Evolutionary conservation across 305 asterid species (phyloP).

Genomic region (Caryopteris hybrid): DNA sequence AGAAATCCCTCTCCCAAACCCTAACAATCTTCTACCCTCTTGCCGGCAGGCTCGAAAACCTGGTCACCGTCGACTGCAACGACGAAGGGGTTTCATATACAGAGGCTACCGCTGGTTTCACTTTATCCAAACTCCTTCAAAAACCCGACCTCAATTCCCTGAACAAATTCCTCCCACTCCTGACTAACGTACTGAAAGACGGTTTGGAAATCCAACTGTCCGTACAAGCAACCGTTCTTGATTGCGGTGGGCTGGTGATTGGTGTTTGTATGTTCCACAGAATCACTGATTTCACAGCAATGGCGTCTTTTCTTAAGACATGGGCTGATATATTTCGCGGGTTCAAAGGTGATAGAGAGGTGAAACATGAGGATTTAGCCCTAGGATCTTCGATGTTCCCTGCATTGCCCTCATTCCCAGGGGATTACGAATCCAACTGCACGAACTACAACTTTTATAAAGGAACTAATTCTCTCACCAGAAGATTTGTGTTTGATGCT

Average conservation of each 20-base stretch:
- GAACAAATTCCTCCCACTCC: background rate
- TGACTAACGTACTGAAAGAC: background rate
- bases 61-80: background rate
- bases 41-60: background rate
- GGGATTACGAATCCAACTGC: background rate
- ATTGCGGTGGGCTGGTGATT: slow-evolving; percentile 8
- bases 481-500: slow-evolving; percentile 1
- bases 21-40: slow-evolving; percentile 12
- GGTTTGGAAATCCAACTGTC: background rate
- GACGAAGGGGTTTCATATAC: background rate
- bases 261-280: background rate
- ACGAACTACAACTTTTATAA: background rate
- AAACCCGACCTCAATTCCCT: background rate
- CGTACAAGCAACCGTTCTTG: background rate
- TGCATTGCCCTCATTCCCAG: background rate
- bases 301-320: background rate
- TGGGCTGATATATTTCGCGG: background rate
- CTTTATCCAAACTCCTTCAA: background rate
- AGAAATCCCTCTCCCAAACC: slow-evolving; percentile 9
- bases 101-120: background rate
- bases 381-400: slow-evolving; percentile 13
- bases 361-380: background rate
- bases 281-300: background rate
- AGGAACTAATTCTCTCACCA: background rate
- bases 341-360: background rate